Percentiles rank a stretch among this genome's conserved stretches.
Evolutionary conservation across 2,329 filamentous ascomycete genomes (phyloP).

Genomic region (Pochonia chlamydosporia): DNA sequence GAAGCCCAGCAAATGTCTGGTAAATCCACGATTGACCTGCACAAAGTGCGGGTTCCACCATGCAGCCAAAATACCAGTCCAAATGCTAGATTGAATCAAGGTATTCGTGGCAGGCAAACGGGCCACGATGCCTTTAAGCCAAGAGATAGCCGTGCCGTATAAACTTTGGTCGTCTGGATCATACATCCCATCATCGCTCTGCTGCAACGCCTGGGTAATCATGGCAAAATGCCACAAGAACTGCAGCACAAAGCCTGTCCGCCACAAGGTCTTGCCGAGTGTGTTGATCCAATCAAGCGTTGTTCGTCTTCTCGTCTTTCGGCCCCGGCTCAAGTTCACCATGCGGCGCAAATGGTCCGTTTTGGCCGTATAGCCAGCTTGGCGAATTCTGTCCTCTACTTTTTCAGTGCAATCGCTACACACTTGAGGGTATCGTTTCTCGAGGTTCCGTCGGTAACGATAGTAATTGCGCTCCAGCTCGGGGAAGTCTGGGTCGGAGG

Average conservation of each 20-base stretch:
- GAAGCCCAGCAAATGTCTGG: slow-evolving; percentile 53
- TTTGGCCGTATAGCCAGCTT: slow-evolving; percentile 74
- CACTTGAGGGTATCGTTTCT: slow-evolving; percentile 82
- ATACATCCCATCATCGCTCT: slow-evolving; percentile 23
- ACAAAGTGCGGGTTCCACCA: slow-evolving; percentile 68
- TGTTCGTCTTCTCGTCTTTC: slow-evolving; percentile 24
- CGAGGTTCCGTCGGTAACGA: slow-evolving; percentile 64
- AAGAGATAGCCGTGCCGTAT: slow-evolving; percentile 8
- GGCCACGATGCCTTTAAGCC: slow-evolving; percentile 12
- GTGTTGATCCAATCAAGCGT: slow-evolving; percentile 36
- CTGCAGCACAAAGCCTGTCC: slow-evolving; percentile 39
- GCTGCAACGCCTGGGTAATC: slow-evolving; percentile 19
- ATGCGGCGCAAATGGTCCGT: slow-evolving; percentile 73
- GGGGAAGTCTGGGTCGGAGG: slow-evolving; percentile 60
- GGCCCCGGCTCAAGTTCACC: slow-evolving; percentile 57
- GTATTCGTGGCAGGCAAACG: slow-evolving; percentile 33
- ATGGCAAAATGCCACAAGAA: slow-evolving; percentile 43
- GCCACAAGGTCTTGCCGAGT: slow-evolving; percentile 42
- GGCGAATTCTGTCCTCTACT: slow-evolving; percentile 63
- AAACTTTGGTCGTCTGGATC: slow-evolving; percentile 25
- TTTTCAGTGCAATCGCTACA: slow-evolving; percentile 74
- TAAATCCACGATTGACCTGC: slow-evolving; percentile 54
- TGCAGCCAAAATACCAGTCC: slow-evolving; percentile 43
- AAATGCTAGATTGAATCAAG: slow-evolving; percentile 42
- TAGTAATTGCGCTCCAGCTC: slow-evolving; percentile 64